phyloP scores from a whole-genome alignment of 129 eudicot species.

The Flaveria robusta region DNA sequence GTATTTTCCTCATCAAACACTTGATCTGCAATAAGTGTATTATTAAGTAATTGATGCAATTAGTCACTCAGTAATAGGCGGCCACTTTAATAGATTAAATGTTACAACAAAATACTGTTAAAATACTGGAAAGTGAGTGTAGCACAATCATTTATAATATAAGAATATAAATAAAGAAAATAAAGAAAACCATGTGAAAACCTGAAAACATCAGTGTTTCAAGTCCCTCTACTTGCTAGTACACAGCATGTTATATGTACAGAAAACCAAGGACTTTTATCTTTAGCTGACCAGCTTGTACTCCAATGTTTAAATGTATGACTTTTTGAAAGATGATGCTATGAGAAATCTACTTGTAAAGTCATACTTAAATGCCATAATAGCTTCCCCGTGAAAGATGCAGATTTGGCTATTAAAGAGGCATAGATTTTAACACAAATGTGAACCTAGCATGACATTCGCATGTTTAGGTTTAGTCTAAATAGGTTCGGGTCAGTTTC shows the following conservation, averaged over 20 bases:
- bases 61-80: background rate
- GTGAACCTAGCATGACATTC: background rate
- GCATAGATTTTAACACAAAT: too few relatives aligned
- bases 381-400: slow-evolving; percentile 8
- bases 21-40: slow-evolving; percentile 44
- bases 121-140: background rate
- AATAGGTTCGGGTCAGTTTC: background rate
- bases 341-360: background rate
- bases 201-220: slow-evolving; percentile 21
- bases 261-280: slow-evolving; percentile 32
- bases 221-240: slow-evolving; percentile 24
- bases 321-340: slow-evolving; percentile 1
- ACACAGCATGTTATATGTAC: slow-evolving; percentile 13
- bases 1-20: slow-evolving; percentile 46
- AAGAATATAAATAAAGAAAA: background rate
- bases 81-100: background rate
- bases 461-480: background rate
- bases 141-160: slow-evolving; percentile 10
- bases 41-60: background rate
- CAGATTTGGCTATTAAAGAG: slow-evolving; percentile 11
- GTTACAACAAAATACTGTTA: background rate
- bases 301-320: slow-evolving; percentile 14
- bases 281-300: slow-evolving; percentile 29
- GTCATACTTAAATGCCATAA: background rate
- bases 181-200: slow-evolving; percentile 27